Percentiles rank a stretch among this genome's conserved stretches.
Conservation (phyloP, 306 rosid genomes). For the Dryas octopetala region DNA sequence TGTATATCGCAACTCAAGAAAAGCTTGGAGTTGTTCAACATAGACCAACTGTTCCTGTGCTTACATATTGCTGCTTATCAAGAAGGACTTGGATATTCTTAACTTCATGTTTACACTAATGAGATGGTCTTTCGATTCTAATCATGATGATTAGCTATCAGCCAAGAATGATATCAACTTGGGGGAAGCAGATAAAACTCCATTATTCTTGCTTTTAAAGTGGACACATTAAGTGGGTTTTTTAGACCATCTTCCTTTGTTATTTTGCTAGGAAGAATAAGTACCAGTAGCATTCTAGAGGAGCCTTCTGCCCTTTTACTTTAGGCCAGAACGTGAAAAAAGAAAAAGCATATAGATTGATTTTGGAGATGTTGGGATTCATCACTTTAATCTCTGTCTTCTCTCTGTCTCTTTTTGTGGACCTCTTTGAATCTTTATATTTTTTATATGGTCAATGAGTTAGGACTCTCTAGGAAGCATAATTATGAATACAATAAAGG, state of each 20-base stretch:
- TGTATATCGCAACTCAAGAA: background rate
- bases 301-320: conserved; percentile 24
- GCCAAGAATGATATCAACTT: conserved; percentile 36
- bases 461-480: conserved; percentile 19
- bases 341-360: conserved; percentile 31
- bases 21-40: background rate
- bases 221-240: conserved; percentile 38
- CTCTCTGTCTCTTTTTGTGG: conserved; percentile 28
- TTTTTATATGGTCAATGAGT: conserved; percentile 34
- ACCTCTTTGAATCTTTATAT: conserved; percentile 36
- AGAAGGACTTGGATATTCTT: background rate
- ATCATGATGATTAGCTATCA: conserved; percentile 33
- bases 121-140: conserved; percentile 26
- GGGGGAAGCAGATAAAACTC: conserved; percentile 42
- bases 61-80: background rate
- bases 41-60: background rate
- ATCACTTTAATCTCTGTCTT: conserved; percentile 33
- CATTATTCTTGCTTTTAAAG: conserved; percentile 47
- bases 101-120: background rate
- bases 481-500: conserved; percentile 19
- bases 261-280: conserved; percentile 19
- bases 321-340: conserved; percentile 33
- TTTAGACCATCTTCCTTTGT: conserved; percentile 22
- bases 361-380: conserved; percentile 61
- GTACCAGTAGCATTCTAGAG: background rate